These are phyloP conservation scores for Manihot esculenta DNA, from an alignment of 441 rosid species.

Conservation along the genomic window DNA sequence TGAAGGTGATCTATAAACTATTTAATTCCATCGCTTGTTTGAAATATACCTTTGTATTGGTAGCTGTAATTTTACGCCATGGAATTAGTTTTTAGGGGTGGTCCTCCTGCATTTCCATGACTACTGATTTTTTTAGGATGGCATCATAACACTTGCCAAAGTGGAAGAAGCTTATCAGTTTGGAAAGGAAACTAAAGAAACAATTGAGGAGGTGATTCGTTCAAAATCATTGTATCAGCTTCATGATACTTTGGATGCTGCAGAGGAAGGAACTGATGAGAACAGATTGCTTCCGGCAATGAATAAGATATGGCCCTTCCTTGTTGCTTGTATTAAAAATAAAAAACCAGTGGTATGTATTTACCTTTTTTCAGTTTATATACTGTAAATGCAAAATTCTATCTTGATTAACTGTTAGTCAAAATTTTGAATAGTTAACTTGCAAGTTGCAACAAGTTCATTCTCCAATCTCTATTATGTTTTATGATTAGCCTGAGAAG, in stretches of 20 bases:
- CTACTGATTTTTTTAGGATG: conserved; percentile 44
- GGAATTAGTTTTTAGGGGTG: neutral
- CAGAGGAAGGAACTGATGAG: conserved; percentile 67
- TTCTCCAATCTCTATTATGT: neutral
- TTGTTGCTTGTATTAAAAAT: conserved; percentile 66
- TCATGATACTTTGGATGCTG: conserved; percentile 61
- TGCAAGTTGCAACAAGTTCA: conserved; percentile 3
- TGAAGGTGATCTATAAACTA: neutral
- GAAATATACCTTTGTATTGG: neutral
- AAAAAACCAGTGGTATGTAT: conserved; percentile 59
- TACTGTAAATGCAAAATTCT: neutral
- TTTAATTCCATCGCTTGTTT: neutral
- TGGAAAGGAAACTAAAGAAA: conserved; percentile 69
- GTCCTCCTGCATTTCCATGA: neutral
- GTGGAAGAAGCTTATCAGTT: conserved; percentile 79
- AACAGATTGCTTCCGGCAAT: conserved; percentile 90
- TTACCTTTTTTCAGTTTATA: neutral
- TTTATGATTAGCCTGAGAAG: conserved; percentile 13
- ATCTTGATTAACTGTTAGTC: neutral
- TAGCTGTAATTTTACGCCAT: neutral
- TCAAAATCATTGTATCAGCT: conserved; percentile 61
- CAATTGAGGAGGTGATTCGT: conserved; percentile 58
- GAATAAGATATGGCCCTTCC: conserved; percentile 90
- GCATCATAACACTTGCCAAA: conserved; percentile 59
- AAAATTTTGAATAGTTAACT: neutral